These are phyloP conservation scores for Wilhelminamyces savonicus DNA, from an alignment of 805 yeast species.

Conservation along the genomic window DNA sequence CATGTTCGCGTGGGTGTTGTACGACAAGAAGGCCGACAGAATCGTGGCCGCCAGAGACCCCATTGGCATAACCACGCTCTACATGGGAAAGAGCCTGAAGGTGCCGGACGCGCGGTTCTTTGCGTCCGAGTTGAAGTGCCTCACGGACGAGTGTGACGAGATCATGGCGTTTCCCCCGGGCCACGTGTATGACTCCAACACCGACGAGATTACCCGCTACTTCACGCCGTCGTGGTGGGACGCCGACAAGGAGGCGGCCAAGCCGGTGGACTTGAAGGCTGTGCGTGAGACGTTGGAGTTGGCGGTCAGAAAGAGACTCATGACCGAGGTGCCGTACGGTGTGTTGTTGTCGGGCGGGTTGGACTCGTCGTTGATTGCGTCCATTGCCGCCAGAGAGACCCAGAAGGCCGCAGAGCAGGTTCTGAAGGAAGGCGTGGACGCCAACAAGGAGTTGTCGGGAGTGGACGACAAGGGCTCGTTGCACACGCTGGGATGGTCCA, in stretches of 20 bases:
- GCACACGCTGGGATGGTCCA: constrained; percentile 69
- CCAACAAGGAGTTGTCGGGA: constrained; percentile 77
- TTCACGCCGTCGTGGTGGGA: constrained; percentile 96
- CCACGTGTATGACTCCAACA: constrained; percentile 87
- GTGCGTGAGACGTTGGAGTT: constrained; percentile 81
- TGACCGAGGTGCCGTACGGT: constrained; percentile 99
- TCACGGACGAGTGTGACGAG: constrained; percentile 89
- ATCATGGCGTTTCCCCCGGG: constrained; percentile 98
- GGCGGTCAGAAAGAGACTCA: constrained; percentile 97
- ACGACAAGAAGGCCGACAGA: constrained; percentile 80
- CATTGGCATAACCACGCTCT: constrained; percentile 91
- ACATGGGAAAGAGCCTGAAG: constrained; percentile 79
- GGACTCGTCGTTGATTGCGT: constrained; percentile 92
- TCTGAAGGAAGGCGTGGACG: constrained; percentile 46
- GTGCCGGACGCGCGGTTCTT: constrained; percentile 76
- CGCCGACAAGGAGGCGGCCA: constrained; percentile 64
- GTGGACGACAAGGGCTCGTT: constrained; percentile 85
- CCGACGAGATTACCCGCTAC: constrained; percentile 82
- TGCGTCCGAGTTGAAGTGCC: constrained; percentile 91
- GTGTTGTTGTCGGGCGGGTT: constrained; percentile 95
- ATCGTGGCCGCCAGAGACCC: constrained; percentile 98
- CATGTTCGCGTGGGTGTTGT: constrained; percentile 93
- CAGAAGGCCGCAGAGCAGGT: constrained; percentile 54
- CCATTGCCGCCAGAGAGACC: constrained; percentile 97
- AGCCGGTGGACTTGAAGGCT: constrained; percentile 63